These are phyloP conservation scores for Metarhizium brunneum DNA, from an alignment of 2,329 filamentous ascomycete species.

Conservation along the genomic window DNA sequence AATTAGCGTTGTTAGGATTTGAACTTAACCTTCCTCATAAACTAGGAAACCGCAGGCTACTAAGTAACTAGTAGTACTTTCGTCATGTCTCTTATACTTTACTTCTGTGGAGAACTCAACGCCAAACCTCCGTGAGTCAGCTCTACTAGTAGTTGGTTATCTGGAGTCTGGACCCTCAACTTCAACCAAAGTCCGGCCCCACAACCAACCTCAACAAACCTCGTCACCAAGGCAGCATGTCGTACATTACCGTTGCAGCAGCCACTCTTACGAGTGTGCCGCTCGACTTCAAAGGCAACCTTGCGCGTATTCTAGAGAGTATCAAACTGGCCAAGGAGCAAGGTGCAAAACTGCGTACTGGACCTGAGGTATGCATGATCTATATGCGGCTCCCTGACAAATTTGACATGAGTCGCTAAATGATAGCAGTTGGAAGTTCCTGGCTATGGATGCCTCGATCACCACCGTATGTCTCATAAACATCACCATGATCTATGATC, in stretches of 20 bases:
- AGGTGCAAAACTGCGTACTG: constrained; percentile 49
- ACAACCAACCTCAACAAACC: too few relatives aligned
- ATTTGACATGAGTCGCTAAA: not conserved
- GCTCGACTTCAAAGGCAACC: constrained; percentile 55
- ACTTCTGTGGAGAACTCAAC: too few relatives aligned
- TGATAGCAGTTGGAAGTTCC: constrained; percentile 4
- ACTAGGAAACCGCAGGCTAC: too few relatives aligned
- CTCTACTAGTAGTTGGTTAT: too few relatives aligned
- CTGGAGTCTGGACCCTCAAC: too few relatives aligned
- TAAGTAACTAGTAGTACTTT: too few relatives aligned
- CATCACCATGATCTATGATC: not conserved
- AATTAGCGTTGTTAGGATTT: too few relatives aligned
- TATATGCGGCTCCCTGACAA: not conserved
- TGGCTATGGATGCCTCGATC: constrained; percentile 22
- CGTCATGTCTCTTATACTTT: too few relatives aligned
- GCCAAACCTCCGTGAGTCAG: too few relatives aligned
- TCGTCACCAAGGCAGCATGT: constrained; percentile 11
- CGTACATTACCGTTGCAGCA: constrained; percentile 25
- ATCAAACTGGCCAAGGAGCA: constrained; percentile 47
- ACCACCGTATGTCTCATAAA: not conserved
- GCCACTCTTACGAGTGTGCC: constrained; percentile 27
- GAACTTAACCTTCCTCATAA: too few relatives aligned
- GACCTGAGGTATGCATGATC: constrained; percentile 29
- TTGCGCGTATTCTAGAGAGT: constrained; percentile 52
- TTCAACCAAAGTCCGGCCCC: too few relatives aligned